phyloP scores from a whole-genome alignment of 495 filamentous ascomycete genomes.

The Penicillium mononematosum region DNA sequence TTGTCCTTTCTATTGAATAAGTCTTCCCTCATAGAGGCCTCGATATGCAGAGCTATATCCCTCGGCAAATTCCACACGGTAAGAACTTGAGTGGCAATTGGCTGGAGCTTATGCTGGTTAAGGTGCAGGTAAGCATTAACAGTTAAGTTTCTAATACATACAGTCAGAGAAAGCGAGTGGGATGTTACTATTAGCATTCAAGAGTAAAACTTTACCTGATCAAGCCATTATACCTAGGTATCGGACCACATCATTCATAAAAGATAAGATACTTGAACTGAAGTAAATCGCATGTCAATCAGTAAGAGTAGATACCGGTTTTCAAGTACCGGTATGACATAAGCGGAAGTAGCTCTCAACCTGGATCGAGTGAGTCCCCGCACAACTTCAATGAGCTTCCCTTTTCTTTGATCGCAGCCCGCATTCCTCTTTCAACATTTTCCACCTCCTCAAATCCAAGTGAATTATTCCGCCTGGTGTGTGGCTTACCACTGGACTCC shows the following conservation, averaged over 20 bases:
- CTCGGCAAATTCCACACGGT: too few relatives aligned
- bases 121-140: slow-evolving; percentile 1
- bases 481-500: slow-evolving; percentile 6
- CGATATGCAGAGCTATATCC: background rate
- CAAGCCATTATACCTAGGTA: background rate
- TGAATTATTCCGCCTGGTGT: slow-evolving; percentile 9
- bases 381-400: slow-evolving; percentile 17
- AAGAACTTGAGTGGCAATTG: background rate
- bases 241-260: background rate
- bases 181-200: background rate
- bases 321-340: slow-evolving; percentile 12
- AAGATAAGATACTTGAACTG: background rate
- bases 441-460: background rate
- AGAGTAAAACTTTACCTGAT: background rate
- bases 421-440: background rate
- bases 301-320: background rate
- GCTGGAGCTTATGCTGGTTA: slow-evolving; percentile 7
- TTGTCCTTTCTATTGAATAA: slow-evolving; percentile 15
- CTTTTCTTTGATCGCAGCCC: slow-evolving; percentile 11
- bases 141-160: slow-evolving; percentile 5
- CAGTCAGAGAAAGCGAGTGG: background rate
- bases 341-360: slow-evolving; percentile 10
- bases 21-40: background rate
- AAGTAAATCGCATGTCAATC: background rate
- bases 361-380: slow-evolving; percentile 13